These are phyloP conservation scores for Sclerotinia sclerotiorum DNA, from an alignment of 2,329 filamentous ascomycete genomes.

Conservation along the genomic window DNA sequence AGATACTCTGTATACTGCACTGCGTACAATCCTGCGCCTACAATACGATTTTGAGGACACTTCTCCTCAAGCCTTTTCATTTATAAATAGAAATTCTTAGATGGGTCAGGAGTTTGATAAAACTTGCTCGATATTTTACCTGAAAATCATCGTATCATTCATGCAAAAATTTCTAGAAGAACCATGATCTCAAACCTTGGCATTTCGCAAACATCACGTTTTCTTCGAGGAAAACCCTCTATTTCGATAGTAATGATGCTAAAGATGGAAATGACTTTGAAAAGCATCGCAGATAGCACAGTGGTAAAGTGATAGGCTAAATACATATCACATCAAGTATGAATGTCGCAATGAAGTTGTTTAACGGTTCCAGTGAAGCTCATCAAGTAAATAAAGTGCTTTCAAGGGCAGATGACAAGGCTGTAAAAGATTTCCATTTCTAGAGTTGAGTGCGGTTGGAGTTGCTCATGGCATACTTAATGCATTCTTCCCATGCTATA, in stretches of 20 bases:
- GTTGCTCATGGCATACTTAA: neutral
- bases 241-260: neutral
- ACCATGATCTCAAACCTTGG: slow-evolving; percentile 1
- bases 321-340: neutral
- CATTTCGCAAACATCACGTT: neutral
- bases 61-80: neutral
- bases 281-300: neutral
- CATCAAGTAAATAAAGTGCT: neutral
- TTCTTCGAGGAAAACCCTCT: neutral
- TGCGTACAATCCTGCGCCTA: too few species aligned
- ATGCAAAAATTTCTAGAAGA: slow-evolving; percentile 12
- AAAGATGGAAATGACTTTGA: neutral
- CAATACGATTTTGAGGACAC: neutral
- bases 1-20: neutral
- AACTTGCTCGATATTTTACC: neutral
- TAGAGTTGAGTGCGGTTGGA: neutral
- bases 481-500: neutral
- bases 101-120: neutral
- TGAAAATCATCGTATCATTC: neutral
- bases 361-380: neutral
- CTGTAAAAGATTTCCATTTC: neutral
- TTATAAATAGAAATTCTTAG: slow-evolving; percentile 12
- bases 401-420: neutral
- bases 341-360: neutral
- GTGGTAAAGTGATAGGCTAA: neutral